Percentiles rank a stretch among this genome's conserved stretches.
phyloP scores from a whole-genome alignment of 2,329 filamentous ascomycete genomes.

The Ophiostoma quercus region DNA sequence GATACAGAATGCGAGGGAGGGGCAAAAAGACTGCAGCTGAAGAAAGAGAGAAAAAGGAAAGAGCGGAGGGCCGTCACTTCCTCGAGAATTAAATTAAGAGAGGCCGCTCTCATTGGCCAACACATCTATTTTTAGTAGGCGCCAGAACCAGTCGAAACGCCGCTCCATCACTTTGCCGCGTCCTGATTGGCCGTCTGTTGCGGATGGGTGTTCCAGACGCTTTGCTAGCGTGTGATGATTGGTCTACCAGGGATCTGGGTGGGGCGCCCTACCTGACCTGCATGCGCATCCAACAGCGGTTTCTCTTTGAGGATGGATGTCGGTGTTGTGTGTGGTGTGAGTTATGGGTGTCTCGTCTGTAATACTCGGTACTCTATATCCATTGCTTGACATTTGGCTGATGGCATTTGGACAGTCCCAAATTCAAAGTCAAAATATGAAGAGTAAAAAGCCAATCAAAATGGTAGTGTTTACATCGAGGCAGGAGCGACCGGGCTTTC shows the following conservation, averaged over 20 bases:
- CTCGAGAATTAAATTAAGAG: constrained; percentile 18
- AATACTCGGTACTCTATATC: not conserved
- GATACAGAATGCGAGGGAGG: not conserved
- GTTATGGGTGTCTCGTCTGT: no score
- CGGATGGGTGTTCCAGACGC: constrained; percentile 19
- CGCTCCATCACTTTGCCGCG: constrained; percentile 19
- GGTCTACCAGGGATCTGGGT: not conserved
- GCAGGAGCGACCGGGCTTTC: not conserved
- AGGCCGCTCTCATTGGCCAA: constrained; percentile 23
- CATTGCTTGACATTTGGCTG: not conserved
- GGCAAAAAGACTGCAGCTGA: constrained; percentile 9
- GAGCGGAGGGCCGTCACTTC: not conserved
- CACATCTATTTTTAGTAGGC: constrained; percentile 29
- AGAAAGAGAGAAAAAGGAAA: not conserved
- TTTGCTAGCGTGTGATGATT: constrained; percentile 17
- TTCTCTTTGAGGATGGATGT: not conserved
- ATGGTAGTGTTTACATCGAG: not conserved
- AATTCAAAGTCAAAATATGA: no score
- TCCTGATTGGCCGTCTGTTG: constrained; percentile 23
- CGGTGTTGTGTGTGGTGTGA: not conserved
- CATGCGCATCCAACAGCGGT: not conserved
- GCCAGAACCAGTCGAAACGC: constrained; percentile 28
- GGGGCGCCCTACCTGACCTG: constrained; percentile 15
- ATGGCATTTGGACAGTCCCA: no score
- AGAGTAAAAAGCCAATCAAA: no score